Evolutionary conservation across 345 rosid species (phyloP), one percentile per base, ranked within the genome.

Genomic region (Psidium friedrichsthalianum): DNA sequence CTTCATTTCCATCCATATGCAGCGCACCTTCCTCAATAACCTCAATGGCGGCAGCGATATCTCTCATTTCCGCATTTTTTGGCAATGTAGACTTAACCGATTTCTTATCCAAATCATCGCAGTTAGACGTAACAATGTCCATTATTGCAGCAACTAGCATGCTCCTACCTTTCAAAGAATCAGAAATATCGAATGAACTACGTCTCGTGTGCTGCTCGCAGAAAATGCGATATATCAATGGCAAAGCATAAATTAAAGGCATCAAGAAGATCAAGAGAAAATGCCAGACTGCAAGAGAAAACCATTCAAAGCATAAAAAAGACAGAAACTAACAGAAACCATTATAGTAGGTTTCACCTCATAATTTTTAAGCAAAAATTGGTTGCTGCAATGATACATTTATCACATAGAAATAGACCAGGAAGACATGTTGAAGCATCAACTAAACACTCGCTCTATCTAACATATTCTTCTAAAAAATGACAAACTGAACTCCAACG

Each of bases 161-260:
- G 94, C 99, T 96, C 96, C 99, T 96, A 90, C 98, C 98, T 97
- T 97, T 97, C 95, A 96, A n/a, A 93, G 98, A 95, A 94, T 96
- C 96, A 91, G 94, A 95, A 90, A 92, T 87, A 93, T 94, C 94
- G 94, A 94, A 94, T 93, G 99, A 97, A 95, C 94, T 94, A 91
- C 96, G 98, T 90, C 98, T 92, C 87, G 95, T 91, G 84, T 92
- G 98, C 99, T 96, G 98, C 95, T 95, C 94, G 94, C 96, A 97
- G 90, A 90, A 96, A 95, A 95, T 92, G 93, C 92, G 92, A 93
- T 88, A 87, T 90, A 94, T 94, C 94, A 95, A 93, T 92, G 89
- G 87, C 84, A 91, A 92, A 92, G 91, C 90, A 91, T 87, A 87
- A 86, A 90, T 86, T 87, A 86, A 49, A 91, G 90, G 85, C 89